Evolutionary conservation across 176 grass and related monocot species (phyloP), one percentile per base, ranked within the genome.

Genomic region (Miscanthus lutarioriparius): DNA sequence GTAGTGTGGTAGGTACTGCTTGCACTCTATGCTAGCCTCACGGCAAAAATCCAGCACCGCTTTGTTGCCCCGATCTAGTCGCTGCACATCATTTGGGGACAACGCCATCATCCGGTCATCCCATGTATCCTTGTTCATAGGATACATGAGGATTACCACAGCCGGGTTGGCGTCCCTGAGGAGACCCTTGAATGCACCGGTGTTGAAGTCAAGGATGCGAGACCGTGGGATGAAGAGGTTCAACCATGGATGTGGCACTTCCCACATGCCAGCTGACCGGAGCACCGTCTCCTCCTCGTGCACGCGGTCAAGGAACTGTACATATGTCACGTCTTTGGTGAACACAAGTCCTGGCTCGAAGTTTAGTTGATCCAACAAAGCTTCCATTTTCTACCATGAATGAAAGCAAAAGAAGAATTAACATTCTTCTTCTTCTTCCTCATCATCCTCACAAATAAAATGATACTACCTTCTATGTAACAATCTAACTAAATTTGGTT

Each of bases 221-320:
- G 87, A 90, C 32, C 73, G 70, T 3, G 94, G 89, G 0, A 97
- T 10, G 56, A 97, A 93, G 48, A 93, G 80, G 73, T 86, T 97
- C 17, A 97, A 39, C 94, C 94, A 97, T 12, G 94, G 91, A 63
- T 93, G 94, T 0, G 82, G 85, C 33, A 91, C 87, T 3, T 89
- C 75, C 91, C 85, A 91, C 23, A 71, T 5, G 0, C 89, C 89
- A 4, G n/a, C 39, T 8, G 82, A 84, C 4, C 75, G 89, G 12
- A 90, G 82, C 61, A 45, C 41, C 8, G 3, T 13, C 70, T 91
- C 94, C 30, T 83, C 91, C 2, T 79, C n/a, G 0, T 30, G 79
- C 13, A 93, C 89, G 1, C 87, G 77, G 65, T 90, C 70, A 0
- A 91, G 91, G 65, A 97, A 97, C 45, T 85, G 76, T 0, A 81